Conservation (phyloP, 2,329 filamentous ascomycete species). For the Xylaria sp. region DNA sequence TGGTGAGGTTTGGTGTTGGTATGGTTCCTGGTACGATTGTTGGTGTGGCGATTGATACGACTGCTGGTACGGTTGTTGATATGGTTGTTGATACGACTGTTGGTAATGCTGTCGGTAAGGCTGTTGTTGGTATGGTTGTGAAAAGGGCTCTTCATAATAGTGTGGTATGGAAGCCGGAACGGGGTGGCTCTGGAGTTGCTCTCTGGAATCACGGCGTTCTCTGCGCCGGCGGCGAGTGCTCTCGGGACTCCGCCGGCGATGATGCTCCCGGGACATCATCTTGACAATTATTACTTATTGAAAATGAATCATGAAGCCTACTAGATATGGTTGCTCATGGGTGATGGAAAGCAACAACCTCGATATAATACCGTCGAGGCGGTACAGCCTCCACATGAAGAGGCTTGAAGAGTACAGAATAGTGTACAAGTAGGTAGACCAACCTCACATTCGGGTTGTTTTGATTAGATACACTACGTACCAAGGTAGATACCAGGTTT, state of each 20-base stretch:
- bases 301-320: constrained; percentile 39
- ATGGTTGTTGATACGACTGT: constrained; percentile 19
- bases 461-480: constrained; percentile 29
- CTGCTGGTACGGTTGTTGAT: constrained; percentile 14
- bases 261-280: constrained; percentile 62
- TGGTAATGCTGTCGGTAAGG: constrained; percentile 18
- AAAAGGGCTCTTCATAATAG: constrained; percentile 38
- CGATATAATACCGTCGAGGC: constrained; percentile 26
- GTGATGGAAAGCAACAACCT: constrained; percentile 30
- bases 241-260: constrained; percentile 66
- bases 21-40: constrained; percentile 41
- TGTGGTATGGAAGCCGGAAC: constrained; percentile 38
- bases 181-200: constrained; percentile 48
- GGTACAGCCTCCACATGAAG: constrained; percentile 22
- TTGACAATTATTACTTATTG: constrained; percentile 44
- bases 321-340: constrained; percentile 36
- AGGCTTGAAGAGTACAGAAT: constrained; percentile 10
- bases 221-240: constrained; percentile 63
- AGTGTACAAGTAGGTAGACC: neutral
- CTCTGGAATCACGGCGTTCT: constrained; percentile 55
- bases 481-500: constrained; percentile 17
- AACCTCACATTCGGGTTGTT: constrained; percentile 28
- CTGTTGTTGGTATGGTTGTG: constrained; percentile 16
- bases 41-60: constrained; percentile 28
- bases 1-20: constrained; percentile 37